Percentiles rank a stretch among this genome's conserved stretches.
These are phyloP conservation scores for Cordyceps militaris DNA, from an alignment of 2,329 filamentous ascomycete species.

Conservation along the genomic window DNA sequence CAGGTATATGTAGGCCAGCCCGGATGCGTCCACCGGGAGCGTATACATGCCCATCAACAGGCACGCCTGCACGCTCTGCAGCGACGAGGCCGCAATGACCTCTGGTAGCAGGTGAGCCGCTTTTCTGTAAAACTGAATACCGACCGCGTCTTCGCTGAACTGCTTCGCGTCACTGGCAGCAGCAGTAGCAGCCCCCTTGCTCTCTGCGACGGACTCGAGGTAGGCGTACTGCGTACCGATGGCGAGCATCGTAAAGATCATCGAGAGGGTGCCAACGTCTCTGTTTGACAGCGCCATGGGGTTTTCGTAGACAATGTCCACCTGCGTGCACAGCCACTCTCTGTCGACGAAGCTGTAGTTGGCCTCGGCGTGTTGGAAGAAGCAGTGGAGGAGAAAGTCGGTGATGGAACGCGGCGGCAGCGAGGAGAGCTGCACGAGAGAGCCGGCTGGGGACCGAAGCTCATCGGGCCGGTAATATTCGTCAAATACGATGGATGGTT, in stretches of 20 bases:
- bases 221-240: conserved; percentile 46
- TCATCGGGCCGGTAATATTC: conserved; percentile 41
- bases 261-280: conserved; percentile 36
- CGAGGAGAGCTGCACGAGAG: conserved; percentile 31
- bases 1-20: conserved; percentile 50
- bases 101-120: conserved; percentile 48
- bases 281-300: conserved; percentile 30
- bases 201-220: conserved; percentile 28
- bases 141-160: conserved; percentile 45
- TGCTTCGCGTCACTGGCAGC: conserved; percentile 16
- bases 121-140: conserved; percentile 49
- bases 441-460: conserved; percentile 34
- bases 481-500: conserved; percentile 4
- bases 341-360: conserved; percentile 43
- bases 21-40: conserved; percentile 48
- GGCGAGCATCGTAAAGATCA: conserved; percentile 40
- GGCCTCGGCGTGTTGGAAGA: conserved; percentile 41
- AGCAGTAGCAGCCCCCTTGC: not conserved
- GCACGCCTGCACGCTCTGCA: conserved; percentile 52
- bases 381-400: conserved; percentile 38
- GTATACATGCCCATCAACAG: conserved; percentile 49
- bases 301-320: conserved; percentile 35
- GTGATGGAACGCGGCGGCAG: conserved; percentile 41
- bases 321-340: conserved; percentile 33
- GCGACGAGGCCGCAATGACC: conserved; percentile 47